Percentiles rank a stretch among this genome's conserved stretches.
phyloP scores from a whole-genome alignment of 768 basidiomycete species.

The Pisolithus marmoratus region DNA sequence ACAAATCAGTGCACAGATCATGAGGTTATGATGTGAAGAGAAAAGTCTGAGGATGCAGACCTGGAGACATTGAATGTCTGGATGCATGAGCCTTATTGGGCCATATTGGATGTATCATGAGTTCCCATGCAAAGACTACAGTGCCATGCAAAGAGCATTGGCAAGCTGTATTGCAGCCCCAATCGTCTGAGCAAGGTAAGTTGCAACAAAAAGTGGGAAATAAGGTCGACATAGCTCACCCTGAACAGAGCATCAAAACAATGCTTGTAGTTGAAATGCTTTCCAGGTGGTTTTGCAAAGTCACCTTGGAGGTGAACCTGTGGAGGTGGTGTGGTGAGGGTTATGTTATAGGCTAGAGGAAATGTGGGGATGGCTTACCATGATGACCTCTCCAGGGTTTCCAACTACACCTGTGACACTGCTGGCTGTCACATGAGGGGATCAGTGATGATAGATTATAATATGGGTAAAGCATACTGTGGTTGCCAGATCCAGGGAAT shows the following conservation, averaged over 20 bases:
- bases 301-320: conserved; percentile 84
- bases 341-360: conserved; percentile 5
- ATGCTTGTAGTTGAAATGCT: conserved; percentile 86
- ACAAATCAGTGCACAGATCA: no score
- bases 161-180: no score
- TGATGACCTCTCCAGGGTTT: conserved; percentile 81
- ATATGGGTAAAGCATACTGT: conserved; percentile 39
- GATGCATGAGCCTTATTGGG: no score
- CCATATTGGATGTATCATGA: no score
- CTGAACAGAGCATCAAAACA: conserved; percentile 84
- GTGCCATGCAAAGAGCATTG: no score
- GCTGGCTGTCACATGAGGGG: conserved; percentile 30
- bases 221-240: conserved; percentile 40
- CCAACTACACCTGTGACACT: conserved; percentile 84
- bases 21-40: no score
- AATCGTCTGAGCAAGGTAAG: no score
- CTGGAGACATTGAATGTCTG: no score
- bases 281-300: conserved; percentile 82
- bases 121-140: no score
- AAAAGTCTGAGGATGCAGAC: no score
- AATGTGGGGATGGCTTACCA: conserved; percentile 35
- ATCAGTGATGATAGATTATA: not conserved
- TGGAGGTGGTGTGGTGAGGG: not conserved
- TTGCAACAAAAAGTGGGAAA: not conserved
- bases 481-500: no score